Percentiles rank a stretch among this genome's conserved stretches.
These are phyloP conservation scores for Backusella parvicylindrica DNA, from an alignment of 192 early-diverging fungal genomes.

Conservation along the genomic window DNA sequence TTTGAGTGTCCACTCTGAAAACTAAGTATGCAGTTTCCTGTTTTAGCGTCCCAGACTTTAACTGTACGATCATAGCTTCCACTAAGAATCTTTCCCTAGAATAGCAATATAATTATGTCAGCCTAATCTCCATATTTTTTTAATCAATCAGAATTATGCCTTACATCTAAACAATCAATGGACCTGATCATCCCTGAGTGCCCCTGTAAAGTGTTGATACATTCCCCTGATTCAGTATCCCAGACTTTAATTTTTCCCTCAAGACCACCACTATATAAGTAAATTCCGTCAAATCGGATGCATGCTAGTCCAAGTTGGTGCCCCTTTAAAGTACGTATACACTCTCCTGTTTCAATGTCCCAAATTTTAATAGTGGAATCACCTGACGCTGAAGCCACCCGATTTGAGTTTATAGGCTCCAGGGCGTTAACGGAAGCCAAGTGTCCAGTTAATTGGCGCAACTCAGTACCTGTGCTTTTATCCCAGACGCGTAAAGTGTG, in stretches of 20 bases:
- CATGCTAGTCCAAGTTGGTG: slow-evolving; percentile 77
- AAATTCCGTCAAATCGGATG: slow-evolving; percentile 74
- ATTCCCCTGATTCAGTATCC: slow-evolving; percentile 52
- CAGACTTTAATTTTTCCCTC: slow-evolving; percentile 74
- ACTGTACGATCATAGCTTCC: slow-evolving; percentile 93
- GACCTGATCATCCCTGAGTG: slow-evolving; percentile 80
- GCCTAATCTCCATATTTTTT: background rate
- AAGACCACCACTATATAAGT: slow-evolving; percentile 73
- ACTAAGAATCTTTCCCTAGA: slow-evolving; percentile 63
- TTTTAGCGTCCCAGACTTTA: slow-evolving; percentile 87
- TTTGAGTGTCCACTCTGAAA: slow-evolving; percentile 69
- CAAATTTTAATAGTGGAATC: slow-evolving; percentile 80
- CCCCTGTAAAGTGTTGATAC: slow-evolving; percentile 56
- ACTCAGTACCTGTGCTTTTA: slow-evolving; percentile 50
- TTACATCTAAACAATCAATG: slow-evolving; percentile 68
- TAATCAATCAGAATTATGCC: slow-evolving; percentile 18
- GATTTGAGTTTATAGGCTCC: slow-evolving; percentile 61
- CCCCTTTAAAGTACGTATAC: slow-evolving; percentile 70
- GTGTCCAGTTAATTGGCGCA: slow-evolving; percentile 74
- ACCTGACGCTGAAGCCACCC: slow-evolving; percentile 81
- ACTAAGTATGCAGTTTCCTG: slow-evolving; percentile 67
- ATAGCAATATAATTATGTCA: background rate
- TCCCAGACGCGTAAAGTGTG: slow-evolving; percentile 88
- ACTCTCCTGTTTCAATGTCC: slow-evolving; percentile 64
- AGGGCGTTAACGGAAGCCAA: slow-evolving; percentile 95